These are phyloP conservation scores for Penstemon newberryi DNA, from an alignment of 257 asterid genomes.

Conservation along the genomic window DNA sequence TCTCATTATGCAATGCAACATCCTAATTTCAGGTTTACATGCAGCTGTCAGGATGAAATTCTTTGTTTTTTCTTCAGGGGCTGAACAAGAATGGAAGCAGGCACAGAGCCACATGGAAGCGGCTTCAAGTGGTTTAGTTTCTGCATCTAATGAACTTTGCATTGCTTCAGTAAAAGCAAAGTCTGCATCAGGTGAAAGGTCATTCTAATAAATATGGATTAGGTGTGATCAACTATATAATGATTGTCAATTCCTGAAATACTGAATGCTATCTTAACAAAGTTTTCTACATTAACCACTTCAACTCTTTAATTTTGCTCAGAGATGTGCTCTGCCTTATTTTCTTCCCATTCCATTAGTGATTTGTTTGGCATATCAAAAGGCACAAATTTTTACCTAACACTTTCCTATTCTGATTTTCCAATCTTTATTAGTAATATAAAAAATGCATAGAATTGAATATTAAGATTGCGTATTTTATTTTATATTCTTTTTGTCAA, in stretches of 20 bases:
- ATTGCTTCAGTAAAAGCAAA: slow-evolving; percentile 71
- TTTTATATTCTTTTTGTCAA: background rate
- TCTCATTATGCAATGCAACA: slow-evolving; percentile 21
- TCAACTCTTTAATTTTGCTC: slow-evolving; percentile 14
- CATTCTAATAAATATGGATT: slow-evolving; percentile 21
- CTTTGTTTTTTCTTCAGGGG: slow-evolving; percentile 53
- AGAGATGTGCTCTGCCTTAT: slow-evolving; percentile 10
- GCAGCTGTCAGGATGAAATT: slow-evolving; percentile 28
- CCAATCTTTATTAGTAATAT: slow-evolving; percentile 7
- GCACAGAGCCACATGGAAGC: slow-evolving; percentile 92
- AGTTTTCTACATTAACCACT: slow-evolving; percentile 23
- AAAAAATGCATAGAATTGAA: background rate
- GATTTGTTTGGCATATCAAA: slow-evolving; percentile 21
- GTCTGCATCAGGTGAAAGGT: slow-evolving; percentile 79
- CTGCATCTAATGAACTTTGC: slow-evolving; percentile 83
- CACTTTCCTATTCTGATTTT: slow-evolving; percentile 24
- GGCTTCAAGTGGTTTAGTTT: slow-evolving; percentile 75
- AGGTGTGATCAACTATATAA: slow-evolving; percentile 21
- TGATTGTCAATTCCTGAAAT: slow-evolving; percentile 14
- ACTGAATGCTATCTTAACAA: slow-evolving; percentile 22
- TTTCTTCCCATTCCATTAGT: slow-evolving; percentile 1
- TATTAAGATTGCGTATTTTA: background rate
- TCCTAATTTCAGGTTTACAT: slow-evolving; percentile 23
- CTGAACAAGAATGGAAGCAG: slow-evolving; percentile 94
- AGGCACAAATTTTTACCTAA: background rate